phyloP scores from a whole-genome alignment of 2,329 filamentous ascomycete species.

The Phyllosticta capitalensis region DNA sequence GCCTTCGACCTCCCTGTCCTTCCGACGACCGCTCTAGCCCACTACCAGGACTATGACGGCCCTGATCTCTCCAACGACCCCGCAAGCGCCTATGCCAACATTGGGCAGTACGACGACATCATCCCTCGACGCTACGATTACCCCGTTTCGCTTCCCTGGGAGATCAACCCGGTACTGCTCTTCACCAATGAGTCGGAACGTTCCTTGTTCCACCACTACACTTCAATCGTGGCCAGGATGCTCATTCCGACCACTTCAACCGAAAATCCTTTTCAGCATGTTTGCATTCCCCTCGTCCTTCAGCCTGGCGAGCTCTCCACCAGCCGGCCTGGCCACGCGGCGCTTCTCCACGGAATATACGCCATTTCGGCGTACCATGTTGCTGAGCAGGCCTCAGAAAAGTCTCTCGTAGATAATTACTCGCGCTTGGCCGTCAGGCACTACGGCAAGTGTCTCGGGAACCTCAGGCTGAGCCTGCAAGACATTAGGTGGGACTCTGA shows the following conservation, averaged over 20 bases:
- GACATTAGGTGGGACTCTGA: neutral
- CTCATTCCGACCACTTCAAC: neutral
- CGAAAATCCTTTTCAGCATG: slow-evolving; percentile 4
- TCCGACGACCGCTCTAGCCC: neutral
- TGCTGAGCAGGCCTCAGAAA: neutral
- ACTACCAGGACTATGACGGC: neutral
- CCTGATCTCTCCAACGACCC: neutral
- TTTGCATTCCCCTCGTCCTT: slow-evolving; percentile 7
- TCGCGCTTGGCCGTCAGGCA: slow-evolving; percentile 1
- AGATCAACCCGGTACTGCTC: slow-evolving; percentile 1
- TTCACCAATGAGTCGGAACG: neutral
- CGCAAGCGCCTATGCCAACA: neutral
- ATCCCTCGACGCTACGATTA: neutral
- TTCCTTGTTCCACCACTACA: slow-evolving; percentile 5
- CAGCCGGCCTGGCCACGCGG: slow-evolving; percentile 2
- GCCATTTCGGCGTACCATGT: slow-evolving; percentile 8
- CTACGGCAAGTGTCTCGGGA: slow-evolving; percentile 4
- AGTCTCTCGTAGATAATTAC: neutral
- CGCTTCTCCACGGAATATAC: slow-evolving; percentile 5
- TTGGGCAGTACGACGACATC: neutral
- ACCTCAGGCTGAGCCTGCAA: slow-evolving; percentile 3
- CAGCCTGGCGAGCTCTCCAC: neutral
- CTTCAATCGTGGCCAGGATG: slow-evolving; percentile 1
- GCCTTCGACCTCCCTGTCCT: neutral
- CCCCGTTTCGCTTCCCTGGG: neutral